Base-by-base conservation (phyloP, 805 yeast species). In the Metschnikowia lunata region DNA sequence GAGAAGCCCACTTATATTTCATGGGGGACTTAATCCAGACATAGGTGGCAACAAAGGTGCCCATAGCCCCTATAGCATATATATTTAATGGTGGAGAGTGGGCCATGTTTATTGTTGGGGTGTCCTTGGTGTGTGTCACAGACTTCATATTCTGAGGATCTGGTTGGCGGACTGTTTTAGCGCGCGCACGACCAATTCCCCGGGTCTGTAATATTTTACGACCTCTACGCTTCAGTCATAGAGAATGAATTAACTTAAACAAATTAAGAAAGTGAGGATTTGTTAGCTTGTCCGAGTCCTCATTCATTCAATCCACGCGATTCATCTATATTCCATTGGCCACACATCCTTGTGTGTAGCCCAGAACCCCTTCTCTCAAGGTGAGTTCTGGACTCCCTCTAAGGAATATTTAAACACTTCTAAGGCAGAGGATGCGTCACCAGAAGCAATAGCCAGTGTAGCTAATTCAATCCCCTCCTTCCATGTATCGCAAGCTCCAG, bases 381-480 rank as follows among this genome's bases (percentile, higher is more conserved):
- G 11, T 10, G 6, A 29, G n/a, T 29, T 29, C 31, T 36, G 27
- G 7, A 39, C 18, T 11, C 7, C 33, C 7, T 32, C 30, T 8
- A 39, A 34, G 11, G 48, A 34, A 5, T n/a, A 40, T 49, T 61
- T 74, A 58, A 88, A 87, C 6, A 56, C 60, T 11, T 75, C 69
- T 34, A 93, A 69, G 0, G 90, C 79, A 36, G 59, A 44, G 43
- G 72, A 62, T 1, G 98, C 96, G 5, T 69, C 56, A 0, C 97
- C 97, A 1, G 78, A 69, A 7, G 58, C 58, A 29, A 93, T 85
- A 35, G 93, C 75, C 30, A 74, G 64, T 50, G 80, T 76, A 1
- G 98, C 98, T 18, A 80, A 57, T 42, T 66, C 69, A 5, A 88
- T 91, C 27, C 98, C 99, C 8, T 79, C 74, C 45, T 72, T 76